Evolutionary conservation across 139 green algal species (phyloP).

Genomic region (Closterium sp.): DNA sequence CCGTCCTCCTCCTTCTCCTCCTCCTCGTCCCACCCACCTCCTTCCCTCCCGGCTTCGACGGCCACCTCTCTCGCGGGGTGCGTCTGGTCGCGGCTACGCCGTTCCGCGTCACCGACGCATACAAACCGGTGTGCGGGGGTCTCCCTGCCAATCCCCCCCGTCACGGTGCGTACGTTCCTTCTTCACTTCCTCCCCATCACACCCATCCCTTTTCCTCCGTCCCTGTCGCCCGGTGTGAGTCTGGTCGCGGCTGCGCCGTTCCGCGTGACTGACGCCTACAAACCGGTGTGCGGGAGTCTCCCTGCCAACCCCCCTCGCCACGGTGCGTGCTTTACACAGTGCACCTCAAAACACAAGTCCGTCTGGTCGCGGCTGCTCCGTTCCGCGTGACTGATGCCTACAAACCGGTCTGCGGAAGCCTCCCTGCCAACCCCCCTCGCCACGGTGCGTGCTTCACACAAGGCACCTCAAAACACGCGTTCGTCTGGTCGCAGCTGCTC

Average conservation of each 20-base stretch:
- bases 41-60: background rate
- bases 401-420: background rate
- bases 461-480: too few species aligned
- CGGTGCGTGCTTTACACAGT: background rate
- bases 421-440: background rate
- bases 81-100: too few species aligned
- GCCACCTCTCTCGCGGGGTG: too few species aligned
- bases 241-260: background rate
- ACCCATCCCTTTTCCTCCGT: too few species aligned
- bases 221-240: too few species aligned
- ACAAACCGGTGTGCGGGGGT: background rate
- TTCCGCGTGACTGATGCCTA: background rate
- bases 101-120: background rate
- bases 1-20: background rate
- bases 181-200: too few species aligned
- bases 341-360: too few species aligned
- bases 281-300: background rate
- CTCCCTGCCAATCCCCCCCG: background rate
- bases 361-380: background rate
- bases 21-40: too few species aligned
- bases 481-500: background rate
- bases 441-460: background rate
- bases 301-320: background rate
- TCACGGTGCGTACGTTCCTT: background rate
- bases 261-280: background rate